Conservation (phyloP, 805 yeast species). For the Lipomyces oligophaga region DNA sequence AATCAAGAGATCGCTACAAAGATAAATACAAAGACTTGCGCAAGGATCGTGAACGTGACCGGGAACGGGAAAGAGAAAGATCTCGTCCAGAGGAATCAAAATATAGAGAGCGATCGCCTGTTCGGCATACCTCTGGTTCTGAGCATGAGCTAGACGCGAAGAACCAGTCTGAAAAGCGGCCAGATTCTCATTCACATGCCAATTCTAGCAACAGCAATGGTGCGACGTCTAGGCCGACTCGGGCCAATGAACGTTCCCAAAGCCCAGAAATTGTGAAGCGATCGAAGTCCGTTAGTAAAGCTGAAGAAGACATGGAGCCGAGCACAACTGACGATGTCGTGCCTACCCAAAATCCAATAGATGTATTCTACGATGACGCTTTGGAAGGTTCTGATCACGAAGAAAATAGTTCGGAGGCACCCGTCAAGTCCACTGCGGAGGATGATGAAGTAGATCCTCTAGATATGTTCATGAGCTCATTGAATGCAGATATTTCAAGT, state of each 20-base stretch:
- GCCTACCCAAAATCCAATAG: no score
- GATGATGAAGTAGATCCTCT: slow-evolving; percentile 44
- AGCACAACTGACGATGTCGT: no score
- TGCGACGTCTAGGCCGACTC: no score
- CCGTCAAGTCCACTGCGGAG: slow-evolving; percentile 8
- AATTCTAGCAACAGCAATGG: no score
- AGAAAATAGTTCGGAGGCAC: slow-evolving; percentile 1
- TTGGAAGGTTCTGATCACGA: slow-evolving; percentile 33
- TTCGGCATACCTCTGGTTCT: no score
- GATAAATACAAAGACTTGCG: slow-evolving; percentile 8
- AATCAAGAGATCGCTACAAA: slow-evolving; percentile 9
- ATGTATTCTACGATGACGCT: slow-evolving; percentile 29
- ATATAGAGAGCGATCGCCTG: slow-evolving; percentile 9
- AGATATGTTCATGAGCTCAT: slow-evolving; percentile 45
- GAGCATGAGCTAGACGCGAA: no score
- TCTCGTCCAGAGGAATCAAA: slow-evolving; percentile 5
- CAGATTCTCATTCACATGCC: no score
- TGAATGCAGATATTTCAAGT: slow-evolving; percentile 14
- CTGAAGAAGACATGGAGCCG: no score
- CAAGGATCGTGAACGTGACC: slow-evolving; percentile 12
- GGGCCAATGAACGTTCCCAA: no score
- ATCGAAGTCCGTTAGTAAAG: no score
- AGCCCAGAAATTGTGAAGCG: no score
- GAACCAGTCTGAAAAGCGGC: no score
- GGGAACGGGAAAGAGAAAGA: slow-evolving; percentile 15